These are phyloP conservation scores for Cucumis hystrix DNA, from an alignment of 306 rosid species.

Conservation along the genomic window DNA sequence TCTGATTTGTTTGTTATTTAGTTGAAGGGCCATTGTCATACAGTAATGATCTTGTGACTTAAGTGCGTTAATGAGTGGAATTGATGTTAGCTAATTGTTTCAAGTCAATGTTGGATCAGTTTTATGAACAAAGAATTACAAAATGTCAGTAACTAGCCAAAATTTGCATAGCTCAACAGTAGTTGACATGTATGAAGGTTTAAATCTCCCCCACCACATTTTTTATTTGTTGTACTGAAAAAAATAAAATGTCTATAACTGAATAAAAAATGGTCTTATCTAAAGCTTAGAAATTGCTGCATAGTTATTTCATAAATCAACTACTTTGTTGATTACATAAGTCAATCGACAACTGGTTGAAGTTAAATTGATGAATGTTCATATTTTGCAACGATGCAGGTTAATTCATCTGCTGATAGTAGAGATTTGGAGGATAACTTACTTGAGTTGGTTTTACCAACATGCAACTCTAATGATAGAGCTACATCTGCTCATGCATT, in stretches of 20 bases:
- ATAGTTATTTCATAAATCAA: not conserved
- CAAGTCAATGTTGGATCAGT: not conserved
- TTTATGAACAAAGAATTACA: not conserved
- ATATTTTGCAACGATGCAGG: slow-evolving; percentile 22
- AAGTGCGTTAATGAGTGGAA: not conserved
- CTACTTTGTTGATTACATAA: not conserved
- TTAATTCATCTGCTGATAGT: slow-evolving; percentile 30
- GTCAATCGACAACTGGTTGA: not conserved
- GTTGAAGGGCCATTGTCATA: not conserved
- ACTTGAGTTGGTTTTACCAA: slow-evolving; percentile 55
- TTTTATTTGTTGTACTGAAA: too few species aligned
- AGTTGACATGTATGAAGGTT: too few species aligned
- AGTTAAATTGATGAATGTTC: slow-evolving; percentile 2
- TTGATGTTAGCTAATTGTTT: not conserved
- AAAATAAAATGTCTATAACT: not conserved
- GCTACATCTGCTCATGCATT: slow-evolving; percentile 36
- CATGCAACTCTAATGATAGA: slow-evolving; percentile 25
- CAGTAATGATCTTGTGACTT: not conserved
- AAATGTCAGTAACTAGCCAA: not conserved
- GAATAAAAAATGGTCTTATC: not conserved
- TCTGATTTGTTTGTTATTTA: not conserved
- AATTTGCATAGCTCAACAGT: too few species aligned
- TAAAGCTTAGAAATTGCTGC: not conserved
- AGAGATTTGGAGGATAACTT: slow-evolving; percentile 30
- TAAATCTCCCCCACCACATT: too few species aligned